Conservation (phyloP, 2,329 filamentous ascomycete species). For the Diplodia intermedia region DNA sequence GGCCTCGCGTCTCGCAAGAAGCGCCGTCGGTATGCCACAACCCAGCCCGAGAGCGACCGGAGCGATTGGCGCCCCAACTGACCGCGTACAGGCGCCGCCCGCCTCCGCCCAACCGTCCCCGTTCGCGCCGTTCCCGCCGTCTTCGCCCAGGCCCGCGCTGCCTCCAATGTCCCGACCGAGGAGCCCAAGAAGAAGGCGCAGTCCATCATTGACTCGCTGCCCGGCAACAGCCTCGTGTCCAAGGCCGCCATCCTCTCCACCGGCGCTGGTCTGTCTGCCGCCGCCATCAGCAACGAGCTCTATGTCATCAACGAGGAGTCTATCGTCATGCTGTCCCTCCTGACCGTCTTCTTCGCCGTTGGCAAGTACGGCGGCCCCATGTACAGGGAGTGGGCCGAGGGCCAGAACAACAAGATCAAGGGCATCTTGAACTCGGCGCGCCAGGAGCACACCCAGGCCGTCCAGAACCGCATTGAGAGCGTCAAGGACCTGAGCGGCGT, state of each 20-base stretch:
- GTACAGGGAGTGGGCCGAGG: conserved; percentile 91
- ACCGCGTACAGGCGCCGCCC: conserved; percentile 75
- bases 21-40: conserved; percentile 81
- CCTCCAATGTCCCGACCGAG: conserved; percentile 79
- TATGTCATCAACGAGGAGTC: conserved; percentile 99
- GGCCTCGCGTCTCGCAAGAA: conserved; percentile 97
- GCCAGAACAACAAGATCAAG: conserved; percentile 90
- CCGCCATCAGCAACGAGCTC: conserved; percentile 98
- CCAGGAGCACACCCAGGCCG: conserved; percentile 92
- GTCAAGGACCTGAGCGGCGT: conserved; percentile 95
- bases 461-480: conserved; percentile 91
- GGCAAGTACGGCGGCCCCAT: conserved; percentile 92
- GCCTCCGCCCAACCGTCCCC: conserved; percentile 78
- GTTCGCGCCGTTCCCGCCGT: conserved; percentile 73
- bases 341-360: conserved; percentile 90
- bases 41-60: conserved; percentile 37
- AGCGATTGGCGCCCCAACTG: conserved; percentile 51
- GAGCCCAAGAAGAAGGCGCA: conserved; percentile 97
- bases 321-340: conserved; percentile 88
- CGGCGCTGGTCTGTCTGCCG: conserved; percentile 86
- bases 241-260: conserved; percentile 98
- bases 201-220: conserved; percentile 90
- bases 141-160: conserved; percentile 70
- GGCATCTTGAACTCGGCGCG: conserved; percentile 93
- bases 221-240: conserved; percentile 88